phyloP scores from a whole-genome alignment of 2,329 filamentous ascomycete genomes.

The Alternaria ethzedia region DNA sequence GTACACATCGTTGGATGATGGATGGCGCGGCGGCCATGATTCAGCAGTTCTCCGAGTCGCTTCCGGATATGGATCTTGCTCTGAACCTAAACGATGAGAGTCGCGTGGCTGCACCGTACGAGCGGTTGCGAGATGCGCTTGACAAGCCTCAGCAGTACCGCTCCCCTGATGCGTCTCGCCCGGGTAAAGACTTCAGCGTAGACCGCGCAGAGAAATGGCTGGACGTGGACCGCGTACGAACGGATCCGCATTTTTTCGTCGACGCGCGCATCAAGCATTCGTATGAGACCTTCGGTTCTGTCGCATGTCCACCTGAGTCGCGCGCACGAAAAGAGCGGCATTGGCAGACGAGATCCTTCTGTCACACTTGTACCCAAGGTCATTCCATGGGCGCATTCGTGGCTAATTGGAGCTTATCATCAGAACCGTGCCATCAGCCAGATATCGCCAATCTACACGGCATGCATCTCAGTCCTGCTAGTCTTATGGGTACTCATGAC shows the following conservation, averaged over 20 bases:
- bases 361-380: conserved; percentile 65
- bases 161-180: conserved; percentile 26
- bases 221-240: conserved; percentile 27
- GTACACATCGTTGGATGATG: conserved; percentile 66
- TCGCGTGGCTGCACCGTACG: conserved; percentile 61
- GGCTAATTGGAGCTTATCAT: conserved; percentile 67
- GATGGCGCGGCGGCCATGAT: conserved; percentile 62
- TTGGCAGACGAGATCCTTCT: conserved; percentile 71
- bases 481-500: conserved; percentile 66
- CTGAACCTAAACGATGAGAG: conserved; percentile 69
- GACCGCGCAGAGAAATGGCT: conserved; percentile 50
- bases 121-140: conserved; percentile 35
- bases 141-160: conserved; percentile 32
- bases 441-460: conserved; percentile 77
- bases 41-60: conserved; percentile 54
- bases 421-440: conserved; percentile 77
- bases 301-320: conserved; percentile 69
- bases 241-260: conserved; percentile 37
- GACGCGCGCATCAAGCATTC: conserved; percentile 47
- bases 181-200: conserved; percentile 44
- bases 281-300: conserved; percentile 51
- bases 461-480: conserved; percentile 70
- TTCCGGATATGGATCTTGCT: conserved; percentile 69
- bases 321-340: conserved; percentile 63
- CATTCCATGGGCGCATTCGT: conserved; percentile 74